Evolutionary conservation across 2,329 filamentous ascomycete genomes (phyloP).

Genomic region (Neofusicoccum umdonicola): DNA sequence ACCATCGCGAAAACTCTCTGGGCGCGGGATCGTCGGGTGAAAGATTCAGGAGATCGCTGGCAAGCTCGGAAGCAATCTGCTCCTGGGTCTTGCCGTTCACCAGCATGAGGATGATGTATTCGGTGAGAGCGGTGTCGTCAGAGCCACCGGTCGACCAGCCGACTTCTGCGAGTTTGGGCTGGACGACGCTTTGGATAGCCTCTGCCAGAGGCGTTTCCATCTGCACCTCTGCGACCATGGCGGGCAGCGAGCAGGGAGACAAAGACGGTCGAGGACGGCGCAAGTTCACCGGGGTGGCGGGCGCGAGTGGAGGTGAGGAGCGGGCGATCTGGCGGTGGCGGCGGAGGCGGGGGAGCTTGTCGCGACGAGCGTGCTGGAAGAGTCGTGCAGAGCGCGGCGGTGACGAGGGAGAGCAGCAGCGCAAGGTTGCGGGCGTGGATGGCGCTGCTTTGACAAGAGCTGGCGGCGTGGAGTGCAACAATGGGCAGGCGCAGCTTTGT

Average conservation of each 20-base stretch:
- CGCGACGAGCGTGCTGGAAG: background rate
- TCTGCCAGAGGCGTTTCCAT: conserved; percentile 80
- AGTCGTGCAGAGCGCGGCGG: background rate
- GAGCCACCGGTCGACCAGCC: conserved; percentile 85
- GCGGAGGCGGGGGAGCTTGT: background rate
- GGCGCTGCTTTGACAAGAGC: conserved; percentile 9
- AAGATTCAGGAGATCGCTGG: conserved; percentile 79
- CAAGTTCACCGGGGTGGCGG: conserved; percentile 8
- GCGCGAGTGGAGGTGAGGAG: background rate
- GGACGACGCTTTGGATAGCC: conserved; percentile 76
- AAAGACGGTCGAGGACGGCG: conserved; percentile 18
- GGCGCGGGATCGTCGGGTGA: conserved; percentile 79
- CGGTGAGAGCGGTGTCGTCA: conserved; percentile 78
- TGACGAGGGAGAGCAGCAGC: background rate
- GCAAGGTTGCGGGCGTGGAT: background rate
- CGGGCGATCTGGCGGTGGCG: conserved; percentile 3
- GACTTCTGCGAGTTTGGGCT: conserved; percentile 87
- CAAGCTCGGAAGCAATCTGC: conserved; percentile 83
- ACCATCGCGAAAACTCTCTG: conserved; percentile 81
- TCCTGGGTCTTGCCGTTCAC: conserved; percentile 91
- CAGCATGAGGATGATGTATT: conserved; percentile 97
- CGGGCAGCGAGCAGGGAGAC: conserved; percentile 7
- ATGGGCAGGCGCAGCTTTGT: conserved; percentile 1
- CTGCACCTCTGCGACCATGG: conserved; percentile 75
- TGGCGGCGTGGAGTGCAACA: conserved; percentile 9